Evolutionary conservation across 805 yeast species (phyloP).

Genomic region (Phaffomyces opuntiae): DNA sequence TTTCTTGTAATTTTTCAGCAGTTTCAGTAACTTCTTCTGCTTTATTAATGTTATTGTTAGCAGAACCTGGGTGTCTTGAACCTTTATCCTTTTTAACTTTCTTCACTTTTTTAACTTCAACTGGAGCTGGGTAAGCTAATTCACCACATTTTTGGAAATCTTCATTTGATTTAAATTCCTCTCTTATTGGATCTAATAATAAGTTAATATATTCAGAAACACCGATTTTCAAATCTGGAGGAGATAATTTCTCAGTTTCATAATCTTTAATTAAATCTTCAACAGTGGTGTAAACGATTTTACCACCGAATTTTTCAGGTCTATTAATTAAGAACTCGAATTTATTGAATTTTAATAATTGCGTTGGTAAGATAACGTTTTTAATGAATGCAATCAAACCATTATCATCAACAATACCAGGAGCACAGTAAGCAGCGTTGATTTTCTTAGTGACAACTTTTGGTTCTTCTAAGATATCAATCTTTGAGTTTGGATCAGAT

Average conservation of each 20-base stretch:
- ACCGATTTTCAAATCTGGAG: slow-evolving; percentile 92
- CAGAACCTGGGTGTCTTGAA: slow-evolving; percentile 74
- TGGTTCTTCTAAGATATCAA: slow-evolving; percentile 87
- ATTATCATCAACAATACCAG: slow-evolving; percentile 86
- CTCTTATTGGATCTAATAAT: slow-evolving; percentile 78
- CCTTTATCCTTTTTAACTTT: slow-evolving; percentile 86
- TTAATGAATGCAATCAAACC: slow-evolving; percentile 85
- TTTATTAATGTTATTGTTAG: slow-evolving; percentile 30
- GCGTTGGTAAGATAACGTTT: slow-evolving; percentile 78
- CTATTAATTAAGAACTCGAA: slow-evolving; percentile 74
- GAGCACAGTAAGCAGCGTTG: slow-evolving; percentile 88
- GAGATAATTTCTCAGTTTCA: slow-evolving; percentile 68
- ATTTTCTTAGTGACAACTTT: slow-evolving; percentile 85
- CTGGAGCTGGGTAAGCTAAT: slow-evolving; percentile 80
- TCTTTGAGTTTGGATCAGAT: slow-evolving; percentile 96
- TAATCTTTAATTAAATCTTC: slow-evolving; percentile 68
- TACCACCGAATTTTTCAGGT: slow-evolving; percentile 97
- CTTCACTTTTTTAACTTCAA: slow-evolving; percentile 54
- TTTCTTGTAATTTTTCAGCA: background rate
- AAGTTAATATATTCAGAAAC: slow-evolving; percentile 78
- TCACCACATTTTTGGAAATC: slow-evolving; percentile 72
- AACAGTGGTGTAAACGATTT: slow-evolving; percentile 62
- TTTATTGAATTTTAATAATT: slow-evolving; percentile 59
- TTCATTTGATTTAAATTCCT: slow-evolving; percentile 44
- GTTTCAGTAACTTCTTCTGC: slow-evolving; percentile 20